A percentile compares a stretch with the other conserved stretches of the same genome.
Evolutionary conservation across 1,284 basidiomycete genomes (phyloP).

Genomic region (Butyriboletus appendiculatus): DNA sequence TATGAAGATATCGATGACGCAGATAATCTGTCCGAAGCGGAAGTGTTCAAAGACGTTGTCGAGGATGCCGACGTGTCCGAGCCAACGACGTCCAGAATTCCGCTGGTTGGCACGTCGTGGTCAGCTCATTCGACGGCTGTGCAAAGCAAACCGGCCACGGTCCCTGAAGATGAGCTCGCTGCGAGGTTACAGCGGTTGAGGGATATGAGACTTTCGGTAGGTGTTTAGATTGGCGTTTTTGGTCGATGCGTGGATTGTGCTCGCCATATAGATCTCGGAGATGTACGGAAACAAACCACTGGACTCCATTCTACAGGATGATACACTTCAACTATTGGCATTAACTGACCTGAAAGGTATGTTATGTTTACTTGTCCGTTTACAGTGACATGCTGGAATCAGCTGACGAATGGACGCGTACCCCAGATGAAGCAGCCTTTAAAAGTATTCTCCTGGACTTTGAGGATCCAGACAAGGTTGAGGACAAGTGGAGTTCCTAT

Average conservation of each 20-base stretch:
- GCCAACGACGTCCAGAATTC: constrained; percentile 6
- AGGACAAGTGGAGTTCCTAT: constrained; percentile 25
- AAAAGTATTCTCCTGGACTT: constrained; percentile 19
- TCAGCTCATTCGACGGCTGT: background rate
- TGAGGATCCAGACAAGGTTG: constrained; percentile 15
- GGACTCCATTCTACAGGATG: constrained; percentile 23
- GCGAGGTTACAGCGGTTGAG: constrained; percentile 18
- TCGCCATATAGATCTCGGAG: constrained; percentile 18
- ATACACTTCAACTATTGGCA: constrained; percentile 30
- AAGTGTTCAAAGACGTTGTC: constrained; percentile 14
- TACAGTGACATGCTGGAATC: background rate
- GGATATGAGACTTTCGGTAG: constrained; percentile 21
- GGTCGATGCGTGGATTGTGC: background rate
- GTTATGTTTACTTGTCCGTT: background rate
- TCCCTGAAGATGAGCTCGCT: constrained; percentile 14
- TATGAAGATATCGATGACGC: constrained; percentile 37
- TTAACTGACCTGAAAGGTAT: constrained; percentile 22
- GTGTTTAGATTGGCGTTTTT: background rate
- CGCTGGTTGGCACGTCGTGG: constrained; percentile 14
- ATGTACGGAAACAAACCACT: background rate
- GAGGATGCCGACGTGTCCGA: constrained; percentile 5
- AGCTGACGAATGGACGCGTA: constrained; percentile 4
- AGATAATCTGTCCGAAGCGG: constrained; percentile 24
- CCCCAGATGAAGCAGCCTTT: constrained; percentile 17
- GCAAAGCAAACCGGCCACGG: background rate